Conservation (phyloP, 2,329 filamentous ascomycete genomes). For the Monosporascus sp. region DNA sequence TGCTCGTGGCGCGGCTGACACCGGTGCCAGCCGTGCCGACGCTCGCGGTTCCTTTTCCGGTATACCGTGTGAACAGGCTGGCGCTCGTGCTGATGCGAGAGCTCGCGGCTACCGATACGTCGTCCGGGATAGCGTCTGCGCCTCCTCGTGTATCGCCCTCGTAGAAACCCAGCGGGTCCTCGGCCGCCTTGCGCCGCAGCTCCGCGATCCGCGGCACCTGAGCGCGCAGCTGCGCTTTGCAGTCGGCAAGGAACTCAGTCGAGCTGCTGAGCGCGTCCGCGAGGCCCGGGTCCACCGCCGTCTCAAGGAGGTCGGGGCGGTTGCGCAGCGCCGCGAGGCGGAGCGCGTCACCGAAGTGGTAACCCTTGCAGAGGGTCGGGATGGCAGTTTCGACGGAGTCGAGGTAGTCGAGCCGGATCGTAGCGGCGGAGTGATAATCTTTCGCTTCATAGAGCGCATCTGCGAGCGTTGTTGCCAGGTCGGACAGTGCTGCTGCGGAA, state of each 20-base stretch:
- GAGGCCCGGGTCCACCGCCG: constrained; percentile 71
- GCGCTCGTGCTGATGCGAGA: constrained; percentile 77
- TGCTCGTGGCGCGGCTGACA: constrained; percentile 73
- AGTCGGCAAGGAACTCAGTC: constrained; percentile 91
- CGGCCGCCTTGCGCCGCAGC: constrained; percentile 71
- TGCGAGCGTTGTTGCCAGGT: constrained; percentile 69
- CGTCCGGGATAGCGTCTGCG: constrained; percentile 71
- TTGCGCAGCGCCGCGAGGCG: constrained; percentile 62
- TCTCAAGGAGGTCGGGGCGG: constrained; percentile 56
- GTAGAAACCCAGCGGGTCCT: constrained; percentile 85
- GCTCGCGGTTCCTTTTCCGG: constrained; percentile 58
- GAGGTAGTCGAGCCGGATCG: constrained; percentile 77
- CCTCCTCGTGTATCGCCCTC: constrained; percentile 65
- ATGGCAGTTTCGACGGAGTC: constrained; percentile 64
- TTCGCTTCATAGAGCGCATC: constrained; percentile 78
- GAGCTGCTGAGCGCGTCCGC: constrained; percentile 74
- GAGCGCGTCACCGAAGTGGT: constrained; percentile 83
- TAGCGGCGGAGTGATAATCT: constrained; percentile 74
- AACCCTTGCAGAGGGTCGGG: constrained; percentile 78
- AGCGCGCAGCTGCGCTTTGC: constrained; percentile 74
- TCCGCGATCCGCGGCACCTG: constrained; percentile 84
- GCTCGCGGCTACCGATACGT: constrained; percentile 79
- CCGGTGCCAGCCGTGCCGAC: constrained; percentile 66
- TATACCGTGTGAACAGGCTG: constrained; percentile 92
- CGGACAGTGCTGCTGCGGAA: constrained; percentile 51